Base-by-base conservation (phyloP, 1,284 basidiomycete species). In the Trametes polyzona region DNA sequence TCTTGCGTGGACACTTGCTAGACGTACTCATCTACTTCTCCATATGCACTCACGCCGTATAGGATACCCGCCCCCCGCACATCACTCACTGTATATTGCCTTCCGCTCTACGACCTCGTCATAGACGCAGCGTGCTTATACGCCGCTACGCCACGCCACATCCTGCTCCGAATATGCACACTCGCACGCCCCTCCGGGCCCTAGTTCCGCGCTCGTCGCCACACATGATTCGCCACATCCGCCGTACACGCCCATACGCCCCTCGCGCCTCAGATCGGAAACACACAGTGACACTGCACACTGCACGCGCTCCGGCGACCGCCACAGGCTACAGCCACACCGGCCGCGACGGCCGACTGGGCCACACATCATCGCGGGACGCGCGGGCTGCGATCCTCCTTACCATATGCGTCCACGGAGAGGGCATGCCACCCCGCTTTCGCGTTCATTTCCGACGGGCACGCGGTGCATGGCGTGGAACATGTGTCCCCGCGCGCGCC, bases 331-430 rank as follows among this genome's bases (percentile, higher is more conserved):
- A 44, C 41, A 52, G 35, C 44, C 47, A 52, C 50, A 52, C 33
- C 30, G 39, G 10, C 23, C 21, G 49, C 21, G 17, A 24, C 35
- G 47, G 57, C 21, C 6, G 4, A 7, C 12, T 16, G 14, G 37
- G 41, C 23, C 52, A 50, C 35, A 52, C 52, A 47, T 35, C 59
- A 51, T 47, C 55, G 55, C 55, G 55, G 55, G 52, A 55, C 47
- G 49, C 50, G 47, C 55, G 51, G 54, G 41, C 41, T 30, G 48
- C 52, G 47, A 62, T 52, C 60, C 36, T 47, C 50, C 44, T 57
- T 61, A 40, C 51, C 44, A 44, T 41, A 56, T 59, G 19, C 47
- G 48, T 49, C 27, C 35, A 29, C 40, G 33, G 10, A 16, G 8
- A 17, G 14, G 11, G 21, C 26, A 26, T 21, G n/a, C n/a, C n/a